These are phyloP conservation scores for Adiantum capillusveneris DNA, from an alignment of 75 land plant genomes.

Conservation along the genomic window DNA sequence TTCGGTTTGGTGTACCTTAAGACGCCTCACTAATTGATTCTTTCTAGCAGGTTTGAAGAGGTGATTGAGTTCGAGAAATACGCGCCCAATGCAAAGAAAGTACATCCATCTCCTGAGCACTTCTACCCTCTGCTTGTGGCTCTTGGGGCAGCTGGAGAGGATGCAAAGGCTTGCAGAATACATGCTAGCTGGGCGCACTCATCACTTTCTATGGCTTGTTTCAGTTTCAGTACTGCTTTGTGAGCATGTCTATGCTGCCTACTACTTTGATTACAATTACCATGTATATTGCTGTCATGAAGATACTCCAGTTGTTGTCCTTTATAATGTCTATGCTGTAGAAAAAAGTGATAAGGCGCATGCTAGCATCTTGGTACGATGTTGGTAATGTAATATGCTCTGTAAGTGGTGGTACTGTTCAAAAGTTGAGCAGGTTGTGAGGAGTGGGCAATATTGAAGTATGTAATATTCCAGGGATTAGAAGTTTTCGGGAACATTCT, in stretches of 20 bases:
- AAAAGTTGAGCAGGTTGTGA: too few relatives aligned
- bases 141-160: conserved; percentile 72
- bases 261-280: too few relatives aligned
- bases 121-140: conserved; percentile 82
- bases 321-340: too few relatives aligned
- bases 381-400: too few relatives aligned
- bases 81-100: conserved; percentile 66
- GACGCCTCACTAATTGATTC: neutral
- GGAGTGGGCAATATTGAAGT: too few relatives aligned
- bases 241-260: neutral
- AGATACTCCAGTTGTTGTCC: too few relatives aligned
- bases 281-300: too few relatives aligned
- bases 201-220: conserved; percentile 64
- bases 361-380: too few relatives aligned
- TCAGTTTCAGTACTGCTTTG: conserved; percentile 29
- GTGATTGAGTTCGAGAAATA: conserved; percentile 50
- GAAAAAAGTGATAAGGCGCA: too few relatives aligned
- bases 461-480: too few relatives aligned
- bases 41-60: conserved; percentile 51
- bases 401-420: too few relatives aligned
- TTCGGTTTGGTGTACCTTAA: neutral
- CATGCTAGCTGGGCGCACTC: conserved; percentile 51
- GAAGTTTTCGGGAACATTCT: too few relatives aligned
- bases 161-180: conserved; percentile 51
- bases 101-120: conserved; percentile 83